These are phyloP conservation scores for Diaporthe eres DNA, from an alignment of 2,329 filamentous ascomycete genomes.

Conservation along the genomic window DNA sequence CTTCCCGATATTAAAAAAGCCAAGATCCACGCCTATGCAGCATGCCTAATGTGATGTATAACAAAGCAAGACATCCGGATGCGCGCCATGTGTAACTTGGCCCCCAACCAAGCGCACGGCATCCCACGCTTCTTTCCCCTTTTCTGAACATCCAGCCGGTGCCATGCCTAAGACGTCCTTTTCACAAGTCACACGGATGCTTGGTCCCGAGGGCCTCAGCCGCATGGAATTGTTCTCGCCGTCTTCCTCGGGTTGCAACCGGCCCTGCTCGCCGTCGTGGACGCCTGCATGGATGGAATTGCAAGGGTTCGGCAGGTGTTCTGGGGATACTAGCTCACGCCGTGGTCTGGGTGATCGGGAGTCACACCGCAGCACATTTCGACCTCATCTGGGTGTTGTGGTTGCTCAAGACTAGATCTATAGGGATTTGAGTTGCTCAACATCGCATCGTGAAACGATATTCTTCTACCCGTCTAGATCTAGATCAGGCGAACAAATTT, in stretches of 20 bases:
- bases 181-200: not conserved
- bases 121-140: not conserved
- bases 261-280: not conserved
- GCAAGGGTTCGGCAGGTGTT: not conserved
- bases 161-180: not conserved
- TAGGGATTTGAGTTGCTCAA: not conserved
- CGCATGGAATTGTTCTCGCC: not conserved
- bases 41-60: conserved; percentile 34
- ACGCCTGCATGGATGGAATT: not conserved
- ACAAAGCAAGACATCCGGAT: conserved; percentile 31
- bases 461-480: no score
- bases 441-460: not conserved
- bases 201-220: not conserved
- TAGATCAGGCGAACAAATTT: no score
- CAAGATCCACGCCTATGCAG: conserved; percentile 19
- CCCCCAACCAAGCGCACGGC: not conserved
- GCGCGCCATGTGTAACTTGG: conserved; percentile 4
- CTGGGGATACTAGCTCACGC: not conserved
- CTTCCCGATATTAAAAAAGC: not conserved
- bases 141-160: not conserved
- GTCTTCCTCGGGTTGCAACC: not conserved
- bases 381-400: conserved; percentile 9
- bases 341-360: no score
- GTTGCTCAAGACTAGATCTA: conserved; percentile 10
- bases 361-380: not conserved